Percentiles rank a stretch among this genome's conserved stretches.
These are phyloP conservation scores for Apiotrichum siamense DNA, from an alignment of 1,284 basidiomycete genomes.

Conservation along the genomic window DNA sequence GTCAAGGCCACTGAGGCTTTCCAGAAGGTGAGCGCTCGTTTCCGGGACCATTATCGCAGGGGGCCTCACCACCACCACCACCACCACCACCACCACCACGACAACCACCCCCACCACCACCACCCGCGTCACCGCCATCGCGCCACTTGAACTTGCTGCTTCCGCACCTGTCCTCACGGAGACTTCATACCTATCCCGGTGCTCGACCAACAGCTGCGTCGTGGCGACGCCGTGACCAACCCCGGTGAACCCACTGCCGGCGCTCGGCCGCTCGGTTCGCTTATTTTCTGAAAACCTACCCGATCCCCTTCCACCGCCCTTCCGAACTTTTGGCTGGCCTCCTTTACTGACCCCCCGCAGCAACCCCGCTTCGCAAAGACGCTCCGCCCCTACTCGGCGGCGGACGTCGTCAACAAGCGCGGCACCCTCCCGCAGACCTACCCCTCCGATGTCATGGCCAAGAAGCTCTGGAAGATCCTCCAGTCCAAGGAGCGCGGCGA, in stretches of 20 bases:
- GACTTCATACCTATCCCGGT: too few species aligned
- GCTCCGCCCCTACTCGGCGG: conserved; percentile 84
- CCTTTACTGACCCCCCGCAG: conserved; percentile 47
- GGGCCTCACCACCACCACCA: neutral
- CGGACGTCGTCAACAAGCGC: conserved; percentile 87
- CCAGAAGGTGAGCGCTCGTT: conserved; percentile 67
- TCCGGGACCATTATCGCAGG: too few species aligned
- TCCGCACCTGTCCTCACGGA: neutral
- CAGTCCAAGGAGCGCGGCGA: conserved; percentile 47
- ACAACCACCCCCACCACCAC: neutral
- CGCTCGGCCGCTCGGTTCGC: neutral
- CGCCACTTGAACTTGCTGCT: conserved; percentile 5
- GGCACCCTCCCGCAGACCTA: conserved; percentile 82
- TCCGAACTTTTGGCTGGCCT: neutral
- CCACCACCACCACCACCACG: conserved; percentile 1
- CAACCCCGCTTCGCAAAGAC: conserved; percentile 76
- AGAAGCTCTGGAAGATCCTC: conserved; percentile 70
- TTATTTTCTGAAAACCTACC: neutral
- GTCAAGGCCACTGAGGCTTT: conserved; percentile 79
- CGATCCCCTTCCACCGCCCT: neutral
- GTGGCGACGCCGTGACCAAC: too few species aligned
- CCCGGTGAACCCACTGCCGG: too few species aligned
- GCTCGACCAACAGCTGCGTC: too few species aligned
- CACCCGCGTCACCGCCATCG: neutral
- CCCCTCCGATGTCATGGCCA: conserved; percentile 74